A percentile compares a stretch with the other conserved stretches of the same genome.
phyloP scores from a whole-genome alignment of 768 basidiomycete genomes.

The Mycena amicta region DNA sequence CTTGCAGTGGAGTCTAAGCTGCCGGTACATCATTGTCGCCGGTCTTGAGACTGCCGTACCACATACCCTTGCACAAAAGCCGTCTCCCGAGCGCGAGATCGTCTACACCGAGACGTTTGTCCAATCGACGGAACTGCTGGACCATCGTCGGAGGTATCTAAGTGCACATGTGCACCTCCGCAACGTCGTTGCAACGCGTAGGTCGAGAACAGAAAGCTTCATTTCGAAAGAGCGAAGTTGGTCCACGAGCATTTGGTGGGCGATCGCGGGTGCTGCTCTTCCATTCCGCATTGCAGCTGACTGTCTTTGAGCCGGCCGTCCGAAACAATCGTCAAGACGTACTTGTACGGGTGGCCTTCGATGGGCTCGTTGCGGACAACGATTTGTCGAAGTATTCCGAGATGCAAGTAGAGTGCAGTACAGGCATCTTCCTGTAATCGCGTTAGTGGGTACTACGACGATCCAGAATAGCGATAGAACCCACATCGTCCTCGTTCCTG shows the following conservation, averaged over 20 bases:
- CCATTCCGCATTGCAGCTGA: constrained; percentile 28
- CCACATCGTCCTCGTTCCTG: too few relatives aligned
- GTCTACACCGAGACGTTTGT: constrained; percentile 13
- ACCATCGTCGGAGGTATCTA: constrained; percentile 31
- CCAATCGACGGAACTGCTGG: constrained; percentile 20
- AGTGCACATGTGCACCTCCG: constrained; percentile 4
- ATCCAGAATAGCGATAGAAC: too few relatives aligned
- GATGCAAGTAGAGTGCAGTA: constrained; percentile 30
- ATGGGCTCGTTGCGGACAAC: constrained; percentile 25
- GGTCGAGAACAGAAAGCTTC: constrained; percentile 19
- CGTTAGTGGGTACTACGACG: background rate
- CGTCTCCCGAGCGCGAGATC: constrained; percentile 21
- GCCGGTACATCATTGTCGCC: too few relatives aligned
- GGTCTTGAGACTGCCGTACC: too few relatives aligned
- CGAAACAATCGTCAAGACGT: background rate
- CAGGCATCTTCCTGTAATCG: constrained; percentile 24
- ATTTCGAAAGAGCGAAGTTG: constrained; percentile 13
- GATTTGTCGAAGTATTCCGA: constrained; percentile 25
- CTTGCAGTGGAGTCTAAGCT: too few relatives aligned
- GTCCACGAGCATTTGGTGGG: too few relatives aligned
- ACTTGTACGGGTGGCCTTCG: constrained; percentile 26
- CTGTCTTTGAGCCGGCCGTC: background rate
- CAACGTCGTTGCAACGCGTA: constrained; percentile 18
- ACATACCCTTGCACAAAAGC: background rate
- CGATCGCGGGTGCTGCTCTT: too few relatives aligned